Evolutionary conservation across 2,329 filamentous ascomycete genomes (phyloP), one percentile per base, ranked within the genome.

Genomic region (Macrophomina tecta): DNA sequence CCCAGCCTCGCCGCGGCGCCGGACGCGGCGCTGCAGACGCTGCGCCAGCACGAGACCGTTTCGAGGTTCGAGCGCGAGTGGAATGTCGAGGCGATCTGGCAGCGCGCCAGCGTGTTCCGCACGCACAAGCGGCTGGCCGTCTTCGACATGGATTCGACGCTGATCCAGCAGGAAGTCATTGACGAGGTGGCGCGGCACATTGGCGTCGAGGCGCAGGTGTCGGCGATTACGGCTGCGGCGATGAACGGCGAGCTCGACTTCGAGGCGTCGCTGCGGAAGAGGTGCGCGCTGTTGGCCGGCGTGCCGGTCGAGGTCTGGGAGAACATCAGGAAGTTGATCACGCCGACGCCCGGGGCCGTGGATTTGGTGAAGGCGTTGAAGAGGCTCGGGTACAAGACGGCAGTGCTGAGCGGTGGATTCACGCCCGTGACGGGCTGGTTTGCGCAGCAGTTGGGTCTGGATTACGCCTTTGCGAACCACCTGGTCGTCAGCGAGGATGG

Each of bases 211-310:
- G 51, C 34, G 38, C 23, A 60, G 32, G 94, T 99, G 46, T 91
- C 93, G 9, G 85, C 90, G 73, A 98, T 99, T 72, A 99, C 95
- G 0, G 90, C 90, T 68, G 90, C 93, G 40, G 94, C 95, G 42
- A 99, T 99, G 95, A 90, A 94, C 71, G 95, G 95, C 68, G 94
- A 98, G 82, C 84, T 98, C 42, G 94, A 97, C 77, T 99, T 99
- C 72, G 89, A 94, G 63, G 87, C 87, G 0, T 94, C 91, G 0
- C 89, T 99, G 74, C 88, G 89, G 67, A 92, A 91, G 76, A 87
- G 95, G 23, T 93, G 96, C 34, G 86, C 86, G 48, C 84, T 98
- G 51, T 86, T 99, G 48, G 91, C 90, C 72, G 94, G 94, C 38
- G 88, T 97, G 7, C 88, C 91, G 0, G 89, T 86, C 9, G 87